These are phyloP conservation scores for Nannizziopsis barbatae DNA, from an alignment of 2,329 filamentous ascomycete genomes.

Conservation along the genomic window DNA sequence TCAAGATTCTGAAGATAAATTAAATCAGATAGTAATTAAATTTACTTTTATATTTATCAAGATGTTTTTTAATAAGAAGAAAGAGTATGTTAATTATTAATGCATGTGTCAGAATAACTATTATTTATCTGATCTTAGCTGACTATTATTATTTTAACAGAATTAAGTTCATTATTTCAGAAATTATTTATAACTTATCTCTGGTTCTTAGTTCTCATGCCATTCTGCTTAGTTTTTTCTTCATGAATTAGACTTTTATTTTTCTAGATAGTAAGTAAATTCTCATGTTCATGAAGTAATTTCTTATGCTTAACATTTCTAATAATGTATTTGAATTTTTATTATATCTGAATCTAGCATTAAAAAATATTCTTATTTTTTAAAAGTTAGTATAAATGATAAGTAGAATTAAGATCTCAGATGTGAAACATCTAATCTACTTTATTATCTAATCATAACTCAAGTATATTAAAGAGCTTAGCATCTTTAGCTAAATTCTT, in stretches of 20 bases:
- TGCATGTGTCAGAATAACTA: background rate
- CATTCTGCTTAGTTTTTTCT: conserved; percentile 25
- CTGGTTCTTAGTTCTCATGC: conserved; percentile 25
- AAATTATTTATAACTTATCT: conserved; percentile 25
- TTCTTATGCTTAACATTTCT: background rate
- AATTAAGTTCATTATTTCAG: conserved; percentile 15
- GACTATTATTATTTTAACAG: background rate
- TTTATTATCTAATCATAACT: background rate
- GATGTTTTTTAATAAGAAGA: background rate
- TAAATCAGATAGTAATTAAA: background rate
- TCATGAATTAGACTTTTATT: conserved; percentile 23
- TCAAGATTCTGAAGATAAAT: background rate
- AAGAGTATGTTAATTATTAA: background rate
- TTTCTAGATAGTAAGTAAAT: no score
- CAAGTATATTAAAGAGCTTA: background rate
- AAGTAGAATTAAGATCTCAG: background rate
- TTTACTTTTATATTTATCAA: conserved; percentile 4
- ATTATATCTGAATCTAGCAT: no score
- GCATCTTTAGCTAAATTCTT: no score
- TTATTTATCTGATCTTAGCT: no score
- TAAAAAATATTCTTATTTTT: no score
- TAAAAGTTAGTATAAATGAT: no score
- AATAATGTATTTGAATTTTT: no score
- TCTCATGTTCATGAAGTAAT: no score
- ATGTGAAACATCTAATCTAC: background rate